phyloP scores from a whole-genome alignment of 495 filamentous ascomycete species.

The Daldinia caldariorum region DNA sequence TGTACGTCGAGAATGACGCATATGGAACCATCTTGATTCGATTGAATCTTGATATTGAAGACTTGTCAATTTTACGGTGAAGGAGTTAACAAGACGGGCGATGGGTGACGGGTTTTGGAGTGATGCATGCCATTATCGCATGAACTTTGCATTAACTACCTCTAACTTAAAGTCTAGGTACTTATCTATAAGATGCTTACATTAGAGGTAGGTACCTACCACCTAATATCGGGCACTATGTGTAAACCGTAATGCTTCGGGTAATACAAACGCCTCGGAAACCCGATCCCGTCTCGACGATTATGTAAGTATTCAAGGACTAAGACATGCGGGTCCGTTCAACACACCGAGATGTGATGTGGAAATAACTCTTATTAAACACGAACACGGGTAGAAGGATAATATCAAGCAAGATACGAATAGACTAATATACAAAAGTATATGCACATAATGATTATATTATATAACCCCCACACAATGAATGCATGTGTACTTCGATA shows the following conservation, averaged over 20 bases:
- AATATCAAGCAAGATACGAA: background rate
- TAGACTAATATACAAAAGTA: background rate
- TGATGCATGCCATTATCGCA: background rate
- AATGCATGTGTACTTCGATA: conserved; percentile 1
- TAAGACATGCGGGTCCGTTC: background rate
- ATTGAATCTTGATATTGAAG: conserved; percentile 2
- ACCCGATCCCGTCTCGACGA: conserved; percentile 18
- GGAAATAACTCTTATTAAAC: background rate
- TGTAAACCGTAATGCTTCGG: conserved; percentile 6
- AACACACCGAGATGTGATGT: background rate
- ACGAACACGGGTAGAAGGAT: background rate
- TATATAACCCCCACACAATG: conserved; percentile 10
- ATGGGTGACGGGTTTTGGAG: background rate
- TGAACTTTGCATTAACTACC: background rate
- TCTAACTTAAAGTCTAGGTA: too few relatives aligned
- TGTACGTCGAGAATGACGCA: conserved; percentile 5
- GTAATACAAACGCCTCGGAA: conserved; percentile 17
- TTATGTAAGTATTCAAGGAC: background rate
- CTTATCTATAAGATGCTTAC: too few relatives aligned
- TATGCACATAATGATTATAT: background rate
- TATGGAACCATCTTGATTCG: conserved; percentile 9
- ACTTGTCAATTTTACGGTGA: background rate
- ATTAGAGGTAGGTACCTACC: background rate
- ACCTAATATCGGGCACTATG: background rate
- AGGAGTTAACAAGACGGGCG: background rate